Percentiles rank a stretch among this genome's conserved stretches.
Conservation (phyloP, 176 grass and related monocot species). For the Luzula sylvatica region DNA sequence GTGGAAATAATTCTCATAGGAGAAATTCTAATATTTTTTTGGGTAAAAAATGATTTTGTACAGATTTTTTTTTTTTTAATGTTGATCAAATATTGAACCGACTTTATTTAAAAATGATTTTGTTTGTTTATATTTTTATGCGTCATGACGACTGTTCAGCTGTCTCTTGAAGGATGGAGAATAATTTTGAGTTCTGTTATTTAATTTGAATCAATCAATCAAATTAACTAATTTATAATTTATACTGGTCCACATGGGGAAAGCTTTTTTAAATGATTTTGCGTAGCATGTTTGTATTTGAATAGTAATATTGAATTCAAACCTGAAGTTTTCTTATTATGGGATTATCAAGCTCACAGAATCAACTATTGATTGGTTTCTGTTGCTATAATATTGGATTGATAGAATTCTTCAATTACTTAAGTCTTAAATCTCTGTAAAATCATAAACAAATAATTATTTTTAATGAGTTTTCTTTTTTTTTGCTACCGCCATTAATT, state of each 20-base stretch:
- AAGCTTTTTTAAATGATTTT: neutral
- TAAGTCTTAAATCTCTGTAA: too few species aligned
- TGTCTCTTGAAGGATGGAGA: slow-evolving; percentile 3
- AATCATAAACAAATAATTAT: too few species aligned
- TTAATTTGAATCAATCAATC: neutral
- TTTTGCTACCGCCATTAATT: too few species aligned
- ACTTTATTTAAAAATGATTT: neutral
- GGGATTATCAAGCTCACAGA: neutral
- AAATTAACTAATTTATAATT: neutral
- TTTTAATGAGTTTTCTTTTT: too few species aligned
- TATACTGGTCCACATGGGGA: neutral
- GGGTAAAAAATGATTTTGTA: slow-evolving; percentile 38
- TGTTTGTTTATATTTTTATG: neutral
- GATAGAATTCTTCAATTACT: neutral
- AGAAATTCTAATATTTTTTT: slow-evolving; percentile 83
- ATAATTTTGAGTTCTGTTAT: neutral
- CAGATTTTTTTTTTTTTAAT: neutral
- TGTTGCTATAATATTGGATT: neutral
- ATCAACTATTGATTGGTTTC: neutral
- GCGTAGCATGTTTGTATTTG: neutral
- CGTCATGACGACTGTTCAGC: neutral
- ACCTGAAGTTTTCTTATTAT: neutral
- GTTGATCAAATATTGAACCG: neutral
- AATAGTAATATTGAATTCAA: neutral
- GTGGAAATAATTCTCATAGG: slow-evolving; percentile 49